These are phyloP conservation scores for Trichoderma harzianum DNA, from an alignment of 2,329 filamentous ascomycete species.

Conservation along the genomic window DNA sequence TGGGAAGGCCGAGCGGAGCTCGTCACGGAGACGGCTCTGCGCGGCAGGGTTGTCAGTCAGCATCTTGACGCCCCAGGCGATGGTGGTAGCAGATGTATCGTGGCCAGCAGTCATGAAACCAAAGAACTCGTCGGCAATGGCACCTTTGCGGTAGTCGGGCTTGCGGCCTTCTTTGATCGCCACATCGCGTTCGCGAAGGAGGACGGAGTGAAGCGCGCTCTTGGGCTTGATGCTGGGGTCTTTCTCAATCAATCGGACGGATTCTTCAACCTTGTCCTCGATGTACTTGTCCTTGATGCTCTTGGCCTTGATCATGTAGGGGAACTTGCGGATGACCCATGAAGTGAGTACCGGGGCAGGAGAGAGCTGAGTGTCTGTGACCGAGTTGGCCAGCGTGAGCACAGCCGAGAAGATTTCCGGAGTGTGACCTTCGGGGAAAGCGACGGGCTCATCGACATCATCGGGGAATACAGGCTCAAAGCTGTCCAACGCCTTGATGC, in stretches of 20 bases:
- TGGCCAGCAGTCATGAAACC: slow-evolving; percentile 31
- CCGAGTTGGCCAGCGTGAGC: slow-evolving; percentile 1
- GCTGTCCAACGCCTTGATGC: not conserved
- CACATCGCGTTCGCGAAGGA: slow-evolving; percentile 1
- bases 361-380: slow-evolving; percentile 7
- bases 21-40: slow-evolving; percentile 27
- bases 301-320: slow-evolving; percentile 8
- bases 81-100: slow-evolving; percentile 28
- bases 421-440: slow-evolving; percentile 5
- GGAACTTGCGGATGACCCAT: slow-evolving; percentile 8
- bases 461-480: slow-evolving; percentile 1
- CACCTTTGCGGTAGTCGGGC: slow-evolving; percentile 3
- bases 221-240: not conserved
- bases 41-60: slow-evolving; percentile 24
- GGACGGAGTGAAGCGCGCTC: slow-evolving; percentile 5
- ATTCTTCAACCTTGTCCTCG: not conserved
- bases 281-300: slow-evolving; percentile 8
- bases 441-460: not conserved
- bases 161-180: slow-evolving; percentile 5
- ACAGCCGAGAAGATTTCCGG: slow-evolving; percentile 2
- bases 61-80: slow-evolving; percentile 30
- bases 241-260: slow-evolving; percentile 1
- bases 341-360: slow-evolving; percentile 3
- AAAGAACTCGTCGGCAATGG: slow-evolving; percentile 24
- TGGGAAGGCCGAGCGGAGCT: slow-evolving; percentile 24